Percentiles rank a stretch among this genome's conserved stretches.
Evolutionary conservation across 176 grass and related monocot species (phyloP).

Genomic region (Aegilops umbellulata): DNA sequence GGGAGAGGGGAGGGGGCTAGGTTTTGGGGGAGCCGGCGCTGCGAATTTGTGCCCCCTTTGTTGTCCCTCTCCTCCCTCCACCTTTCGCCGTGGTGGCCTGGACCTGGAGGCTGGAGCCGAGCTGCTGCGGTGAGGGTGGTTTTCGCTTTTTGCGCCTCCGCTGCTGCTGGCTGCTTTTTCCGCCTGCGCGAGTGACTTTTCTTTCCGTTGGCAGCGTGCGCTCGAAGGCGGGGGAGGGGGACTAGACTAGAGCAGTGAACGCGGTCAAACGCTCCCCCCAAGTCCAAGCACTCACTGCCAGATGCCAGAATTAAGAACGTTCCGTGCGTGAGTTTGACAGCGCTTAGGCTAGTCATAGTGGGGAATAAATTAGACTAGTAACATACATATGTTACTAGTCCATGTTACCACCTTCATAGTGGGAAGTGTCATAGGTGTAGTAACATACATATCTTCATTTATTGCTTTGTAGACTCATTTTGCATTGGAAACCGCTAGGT

Average conservation of each 20-base stretch:
- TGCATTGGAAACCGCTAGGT: too few relatives aligned
- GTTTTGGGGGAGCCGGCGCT: conserved; percentile 13
- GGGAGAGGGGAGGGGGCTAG: neutral
- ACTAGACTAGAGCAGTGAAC: neutral
- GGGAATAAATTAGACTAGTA: too few relatives aligned
- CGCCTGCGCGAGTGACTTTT: neutral
- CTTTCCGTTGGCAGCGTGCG: neutral
- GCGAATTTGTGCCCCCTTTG: neutral
- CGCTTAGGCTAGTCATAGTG: neutral
- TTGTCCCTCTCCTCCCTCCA: neutral
- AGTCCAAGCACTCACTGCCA: neutral
- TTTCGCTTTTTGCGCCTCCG: conserved; percentile 54
- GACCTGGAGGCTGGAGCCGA: neutral
- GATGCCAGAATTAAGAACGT: neutral
- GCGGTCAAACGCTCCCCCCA: neutral
- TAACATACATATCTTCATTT: too few relatives aligned
- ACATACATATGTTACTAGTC: too few relatives aligned
- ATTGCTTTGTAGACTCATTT: too few relatives aligned
- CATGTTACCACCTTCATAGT: too few relatives aligned
- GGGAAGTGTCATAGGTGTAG: too few relatives aligned
- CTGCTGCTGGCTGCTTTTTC: conserved; percentile 11
- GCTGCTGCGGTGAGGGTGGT: conserved; percentile 18
- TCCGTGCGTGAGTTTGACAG: neutral
- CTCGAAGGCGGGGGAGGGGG: neutral
- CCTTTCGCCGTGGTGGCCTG: conserved; percentile 21